Conservation (phyloP, 2,329 filamentous ascomycete species). For the Fusarium sp. region DNA sequence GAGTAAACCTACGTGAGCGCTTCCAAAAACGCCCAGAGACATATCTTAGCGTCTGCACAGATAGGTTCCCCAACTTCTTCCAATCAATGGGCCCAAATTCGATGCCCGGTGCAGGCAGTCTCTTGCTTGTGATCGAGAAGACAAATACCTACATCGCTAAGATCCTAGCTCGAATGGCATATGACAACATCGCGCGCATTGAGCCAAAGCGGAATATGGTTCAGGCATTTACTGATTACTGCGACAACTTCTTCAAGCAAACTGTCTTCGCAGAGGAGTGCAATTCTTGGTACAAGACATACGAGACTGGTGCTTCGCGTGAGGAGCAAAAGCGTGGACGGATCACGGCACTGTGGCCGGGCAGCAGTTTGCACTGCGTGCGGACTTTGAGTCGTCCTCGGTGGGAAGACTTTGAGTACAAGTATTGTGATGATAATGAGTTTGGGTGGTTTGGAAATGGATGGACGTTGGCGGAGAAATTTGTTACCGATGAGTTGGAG, state of each 20-base stretch:
- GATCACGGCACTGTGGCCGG: conserved; percentile 2
- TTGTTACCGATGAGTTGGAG: conserved; percentile 8
- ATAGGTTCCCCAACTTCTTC: conserved; percentile 16
- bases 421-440: conserved; percentile 14
- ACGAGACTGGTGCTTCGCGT: neutral
- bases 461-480: conserved; percentile 14
- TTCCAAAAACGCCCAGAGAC: conserved; percentile 15
- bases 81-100: conserved; percentile 18
- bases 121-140: conserved; percentile 5
- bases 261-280: conserved; percentile 18
- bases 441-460: conserved; percentile 24
- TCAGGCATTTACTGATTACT: neutral
- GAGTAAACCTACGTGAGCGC: conserved; percentile 3
- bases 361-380: conserved; percentile 15
- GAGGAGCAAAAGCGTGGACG: conserved; percentile 6
- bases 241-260: neutral
- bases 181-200: neutral
- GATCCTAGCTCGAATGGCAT: conserved; percentile 2
- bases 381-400: conserved; percentile 4
- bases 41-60: conserved; percentile 18
- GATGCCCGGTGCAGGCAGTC: neutral
- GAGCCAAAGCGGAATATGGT: conserved; percentile 6
- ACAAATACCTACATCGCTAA: conserved; percentile 12
- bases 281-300: conserved; percentile 22
- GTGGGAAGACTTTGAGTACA: conserved; percentile 16